Evolutionary conservation across 2,329 filamentous ascomycete species (phyloP).

Genomic region (Fusarium pseudograminearum): DNA sequence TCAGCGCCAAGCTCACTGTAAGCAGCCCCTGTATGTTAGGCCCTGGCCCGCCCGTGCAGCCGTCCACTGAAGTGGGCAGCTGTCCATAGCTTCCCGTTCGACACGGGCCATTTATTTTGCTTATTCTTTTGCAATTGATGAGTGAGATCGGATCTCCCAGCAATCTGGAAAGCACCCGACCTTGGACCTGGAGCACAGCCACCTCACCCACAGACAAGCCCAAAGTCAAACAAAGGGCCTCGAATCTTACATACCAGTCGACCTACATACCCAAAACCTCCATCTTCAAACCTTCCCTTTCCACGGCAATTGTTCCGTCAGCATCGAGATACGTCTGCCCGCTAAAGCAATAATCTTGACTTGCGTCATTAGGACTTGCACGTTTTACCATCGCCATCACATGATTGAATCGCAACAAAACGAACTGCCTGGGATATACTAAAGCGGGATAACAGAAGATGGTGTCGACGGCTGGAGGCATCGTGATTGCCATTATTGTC

Average conservation of each 20-base stretch:
- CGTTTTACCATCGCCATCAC: slow-evolving; percentile 7
- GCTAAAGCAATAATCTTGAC: neutral
- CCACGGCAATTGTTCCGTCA: neutral
- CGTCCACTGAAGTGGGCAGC: neutral
- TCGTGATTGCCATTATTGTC: slow-evolving; percentile 79
- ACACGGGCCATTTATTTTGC: neutral
- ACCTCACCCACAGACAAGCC: slow-evolving; percentile 27
- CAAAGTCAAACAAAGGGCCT: slow-evolving; percentile 14
- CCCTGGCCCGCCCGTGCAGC: neutral
- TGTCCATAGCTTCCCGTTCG: neutral
- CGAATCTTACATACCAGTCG: slow-evolving; percentile 1
- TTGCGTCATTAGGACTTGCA: slow-evolving; percentile 6
- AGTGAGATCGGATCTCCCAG: slow-evolving; percentile 27
- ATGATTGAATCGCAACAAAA: slow-evolving; percentile 25
- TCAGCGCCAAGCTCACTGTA: slow-evolving; percentile 36
- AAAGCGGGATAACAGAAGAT: slow-evolving; percentile 54
- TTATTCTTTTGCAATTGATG: slow-evolving; percentile 20
- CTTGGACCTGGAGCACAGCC: slow-evolving; percentile 27
- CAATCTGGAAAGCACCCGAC: slow-evolving; percentile 7
- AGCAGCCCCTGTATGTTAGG: slow-evolving; percentile 7
- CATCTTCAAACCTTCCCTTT: neutral
- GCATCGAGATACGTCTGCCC: neutral
- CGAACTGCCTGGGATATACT: neutral
- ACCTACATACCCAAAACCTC: neutral
- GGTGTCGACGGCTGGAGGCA: slow-evolving; percentile 71